Percentiles rank a stretch among this genome's conserved stretches.
phyloP scores from a whole-genome alignment of 1,284 basidiomycete genomes.

The Malassezia sympodialis region DNA sequence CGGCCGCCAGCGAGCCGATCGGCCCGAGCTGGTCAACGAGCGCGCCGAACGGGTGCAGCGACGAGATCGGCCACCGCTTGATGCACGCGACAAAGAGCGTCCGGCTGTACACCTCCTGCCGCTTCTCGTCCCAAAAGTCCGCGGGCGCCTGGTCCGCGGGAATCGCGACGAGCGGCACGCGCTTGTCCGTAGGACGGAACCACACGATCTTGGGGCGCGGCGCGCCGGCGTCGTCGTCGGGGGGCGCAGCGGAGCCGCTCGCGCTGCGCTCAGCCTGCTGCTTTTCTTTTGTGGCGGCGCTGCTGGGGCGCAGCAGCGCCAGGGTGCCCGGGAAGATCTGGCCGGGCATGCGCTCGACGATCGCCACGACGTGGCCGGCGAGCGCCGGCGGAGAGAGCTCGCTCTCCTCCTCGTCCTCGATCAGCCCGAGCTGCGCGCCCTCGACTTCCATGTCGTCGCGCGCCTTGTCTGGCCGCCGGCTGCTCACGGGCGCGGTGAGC shows the following conservation, averaged over 20 bases:
- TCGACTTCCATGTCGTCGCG: constrained; percentile 99
- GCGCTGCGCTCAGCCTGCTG: constrained; percentile 88
- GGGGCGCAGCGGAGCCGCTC: background rate
- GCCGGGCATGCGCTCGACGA: constrained; percentile 95
- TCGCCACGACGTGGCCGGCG: constrained; percentile 93
- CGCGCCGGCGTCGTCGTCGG: constrained; percentile 56
- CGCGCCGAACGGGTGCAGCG: constrained; percentile 95
- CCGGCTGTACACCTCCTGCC: constrained; percentile 67
- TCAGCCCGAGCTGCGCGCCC: constrained; percentile 87
- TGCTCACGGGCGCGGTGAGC: constrained; percentile 27
- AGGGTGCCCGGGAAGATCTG: constrained; percentile 96
- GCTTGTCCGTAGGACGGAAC: constrained; percentile 99
- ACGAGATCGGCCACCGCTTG: constrained; percentile 78
- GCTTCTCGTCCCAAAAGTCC: constrained; percentile 86
- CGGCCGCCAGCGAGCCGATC: constrained; percentile 95
- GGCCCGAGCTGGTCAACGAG: constrained; percentile 94
- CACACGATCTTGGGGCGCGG: constrained; percentile 93
- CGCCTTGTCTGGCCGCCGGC: constrained; percentile 95
- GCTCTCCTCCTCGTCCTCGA: constrained; percentile 87
- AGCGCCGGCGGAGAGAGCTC: constrained; percentile 54
- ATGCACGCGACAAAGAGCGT: constrained; percentile 94
- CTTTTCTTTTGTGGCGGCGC: constrained; percentile 97
- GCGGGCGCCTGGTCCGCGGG: constrained; percentile 88
- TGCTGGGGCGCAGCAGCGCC: constrained; percentile 86
- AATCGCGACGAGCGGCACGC: constrained; percentile 95